These are phyloP conservation scores for Naematelia aurantialba DNA, from an alignment of 768 basidiomycete genomes.

Conservation along the genomic window DNA sequence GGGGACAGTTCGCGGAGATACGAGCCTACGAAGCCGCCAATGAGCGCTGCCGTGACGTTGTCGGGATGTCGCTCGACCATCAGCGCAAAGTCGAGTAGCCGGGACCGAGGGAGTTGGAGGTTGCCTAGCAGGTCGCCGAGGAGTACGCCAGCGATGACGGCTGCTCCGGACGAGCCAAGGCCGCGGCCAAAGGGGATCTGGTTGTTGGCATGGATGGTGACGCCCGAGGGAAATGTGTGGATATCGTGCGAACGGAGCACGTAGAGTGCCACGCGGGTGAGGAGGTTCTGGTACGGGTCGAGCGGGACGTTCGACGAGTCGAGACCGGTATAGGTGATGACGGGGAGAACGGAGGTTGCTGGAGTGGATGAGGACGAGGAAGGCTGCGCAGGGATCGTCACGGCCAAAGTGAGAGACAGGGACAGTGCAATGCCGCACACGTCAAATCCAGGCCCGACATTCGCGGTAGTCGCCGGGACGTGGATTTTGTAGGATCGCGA, in stretches of 20 bases:
- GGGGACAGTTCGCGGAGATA: slow-evolving; percentile 87
- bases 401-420: slow-evolving; percentile 71
- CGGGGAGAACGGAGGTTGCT: slow-evolving; percentile 55
- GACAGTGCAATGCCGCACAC: slow-evolving; percentile 97
- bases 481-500: slow-evolving; percentile 60
- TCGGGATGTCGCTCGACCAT: slow-evolving; percentile 99
- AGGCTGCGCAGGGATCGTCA: slow-evolving; percentile 54
- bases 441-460: slow-evolving; percentile 98
- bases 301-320: slow-evolving; percentile 88
- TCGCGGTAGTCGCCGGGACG: slow-evolving; percentile 96
- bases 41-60: slow-evolving; percentile 94
- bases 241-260: slow-evolving; percentile 85
- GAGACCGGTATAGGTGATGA: slow-evolving; percentile 76
- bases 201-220: slow-evolving; percentile 76
- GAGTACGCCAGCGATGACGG: slow-evolving; percentile 95
- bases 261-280: slow-evolving; percentile 94
- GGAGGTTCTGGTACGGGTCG: slow-evolving; percentile 92
- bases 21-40: slow-evolving; percentile 94
- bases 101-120: slow-evolving; percentile 63
- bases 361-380: slow-evolving; percentile 20
- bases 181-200: slow-evolving; percentile 98
- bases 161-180: slow-evolving; percentile 94
- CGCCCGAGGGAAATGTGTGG: slow-evolving; percentile 67
- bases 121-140: slow-evolving; percentile 78
- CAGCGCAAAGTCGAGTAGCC: slow-evolving; percentile 89